These are phyloP conservation scores for Epichloe gansuensis DNA, from an alignment of 2,329 filamentous ascomycete species.

Conservation along the genomic window DNA sequence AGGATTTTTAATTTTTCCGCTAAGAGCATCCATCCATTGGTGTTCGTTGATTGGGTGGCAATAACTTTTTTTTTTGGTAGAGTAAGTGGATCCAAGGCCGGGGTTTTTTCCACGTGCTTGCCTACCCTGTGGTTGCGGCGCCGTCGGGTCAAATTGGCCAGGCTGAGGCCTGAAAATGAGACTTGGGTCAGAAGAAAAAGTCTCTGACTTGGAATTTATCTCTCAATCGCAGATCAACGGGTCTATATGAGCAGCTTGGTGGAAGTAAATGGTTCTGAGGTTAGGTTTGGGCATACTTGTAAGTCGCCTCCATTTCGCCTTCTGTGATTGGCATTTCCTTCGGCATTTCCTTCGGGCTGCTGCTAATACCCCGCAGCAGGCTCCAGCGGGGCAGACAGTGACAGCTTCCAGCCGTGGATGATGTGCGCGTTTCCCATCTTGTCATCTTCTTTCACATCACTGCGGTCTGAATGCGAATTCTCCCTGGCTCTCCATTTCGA, in stretches of 20 bases:
- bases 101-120: background rate
- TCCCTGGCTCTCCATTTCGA: background rate
- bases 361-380: background rate
- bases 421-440: background rate
- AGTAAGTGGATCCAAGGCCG: too few species aligned
- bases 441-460: background rate
- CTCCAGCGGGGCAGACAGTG: background rate
- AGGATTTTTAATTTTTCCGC: slow-evolving; percentile 7
- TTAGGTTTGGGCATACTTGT: too few species aligned
- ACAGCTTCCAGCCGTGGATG: background rate
- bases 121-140: background rate
- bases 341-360: background rate
- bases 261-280: too few species aligned
- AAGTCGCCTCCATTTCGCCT: background rate
- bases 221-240: too few species aligned
- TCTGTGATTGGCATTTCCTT: background rate
- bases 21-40: background rate
- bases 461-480: background rate
- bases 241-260: too few species aligned
- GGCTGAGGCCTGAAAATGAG: too few species aligned
- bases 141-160: too few species aligned
- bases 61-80: background rate
- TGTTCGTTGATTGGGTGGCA: background rate
- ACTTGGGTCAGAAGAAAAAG: too few species aligned
- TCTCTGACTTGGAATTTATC: too few species aligned